Evolutionary conservation across 805 yeast species (phyloP).

Genomic region (Brettanomyces bruxellensis): DNA sequence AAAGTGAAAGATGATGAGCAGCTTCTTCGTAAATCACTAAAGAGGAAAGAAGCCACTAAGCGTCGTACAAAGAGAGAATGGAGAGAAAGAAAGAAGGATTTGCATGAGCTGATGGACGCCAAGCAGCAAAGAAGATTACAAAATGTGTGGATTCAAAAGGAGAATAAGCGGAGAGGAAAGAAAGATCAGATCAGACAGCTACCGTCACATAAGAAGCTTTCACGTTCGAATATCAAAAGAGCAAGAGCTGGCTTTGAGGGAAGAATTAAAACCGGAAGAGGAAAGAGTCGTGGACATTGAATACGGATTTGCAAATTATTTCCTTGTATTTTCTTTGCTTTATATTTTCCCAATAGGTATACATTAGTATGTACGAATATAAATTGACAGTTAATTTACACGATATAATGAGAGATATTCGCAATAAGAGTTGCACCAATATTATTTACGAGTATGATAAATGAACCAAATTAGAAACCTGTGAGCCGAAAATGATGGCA

Average conservation of each 20-base stretch:
- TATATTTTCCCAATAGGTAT: no score
- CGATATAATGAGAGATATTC: no score
- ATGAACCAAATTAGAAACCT: no score
- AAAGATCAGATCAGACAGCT: slow-evolving; percentile 63
- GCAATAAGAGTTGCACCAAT: no score
- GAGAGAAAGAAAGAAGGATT: slow-evolving; percentile 80
- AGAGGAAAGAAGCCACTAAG: slow-evolving; percentile 74
- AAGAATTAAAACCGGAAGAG: slow-evolving; percentile 12
- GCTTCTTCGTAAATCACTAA: slow-evolving; percentile 75
- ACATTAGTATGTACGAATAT: no score
- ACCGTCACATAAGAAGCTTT: slow-evolving; percentile 35
- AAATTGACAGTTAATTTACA: no score
- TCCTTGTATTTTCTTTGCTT: background rate
- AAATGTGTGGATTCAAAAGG: slow-evolving; percentile 76
- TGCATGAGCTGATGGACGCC: slow-evolving; percentile 63
- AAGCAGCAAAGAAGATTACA: slow-evolving; percentile 87
- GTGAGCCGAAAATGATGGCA: no score
- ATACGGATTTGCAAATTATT: background rate
- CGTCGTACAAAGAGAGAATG: slow-evolving; percentile 85
- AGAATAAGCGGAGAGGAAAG: slow-evolving; percentile 72
- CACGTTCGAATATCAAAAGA: background rate
- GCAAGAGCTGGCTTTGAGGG: slow-evolving; percentile 88
- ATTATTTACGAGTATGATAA: no score
- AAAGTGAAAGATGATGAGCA: slow-evolving; percentile 87
- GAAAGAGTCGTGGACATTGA: background rate